These are phyloP conservation scores for Rhododendron ferrugineum DNA, from an alignment of 148 eudicot genomes.

Conservation along the genomic window DNA sequence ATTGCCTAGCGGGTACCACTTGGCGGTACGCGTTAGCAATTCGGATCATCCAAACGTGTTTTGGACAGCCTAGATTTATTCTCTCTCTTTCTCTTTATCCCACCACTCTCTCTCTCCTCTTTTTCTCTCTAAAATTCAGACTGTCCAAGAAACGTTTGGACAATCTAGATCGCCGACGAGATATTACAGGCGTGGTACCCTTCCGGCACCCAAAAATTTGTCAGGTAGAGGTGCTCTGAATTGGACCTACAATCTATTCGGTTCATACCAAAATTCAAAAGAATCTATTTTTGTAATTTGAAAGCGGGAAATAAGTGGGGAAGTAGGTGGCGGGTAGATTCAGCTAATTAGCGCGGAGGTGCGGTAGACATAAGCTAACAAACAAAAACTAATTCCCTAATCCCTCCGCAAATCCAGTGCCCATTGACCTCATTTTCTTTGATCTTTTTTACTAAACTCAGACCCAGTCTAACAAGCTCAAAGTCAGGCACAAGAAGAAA, in stretches of 20 bases:
- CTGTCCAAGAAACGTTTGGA: no score
- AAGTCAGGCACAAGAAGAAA: neutral
- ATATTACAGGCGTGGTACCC: no score
- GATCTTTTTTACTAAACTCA: neutral
- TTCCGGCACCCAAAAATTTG: no score
- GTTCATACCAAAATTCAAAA: neutral
- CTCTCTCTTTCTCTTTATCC: no score
- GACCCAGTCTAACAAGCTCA: neutral
- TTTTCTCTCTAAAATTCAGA: no score
- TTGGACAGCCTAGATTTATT: no score
- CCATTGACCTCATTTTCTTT: neutral
- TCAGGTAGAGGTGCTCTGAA: neutral
- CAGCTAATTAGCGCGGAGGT: constrained; percentile 7
- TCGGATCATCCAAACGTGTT: no score
- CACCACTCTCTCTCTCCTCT: no score
- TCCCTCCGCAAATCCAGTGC: constrained; percentile 1
- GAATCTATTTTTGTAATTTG: neutral
- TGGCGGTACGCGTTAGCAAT: no score
- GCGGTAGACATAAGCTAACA: neutral
- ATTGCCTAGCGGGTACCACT: no score
- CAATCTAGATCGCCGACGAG: no score
- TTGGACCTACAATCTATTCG: no score
- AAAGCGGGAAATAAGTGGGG: neutral
- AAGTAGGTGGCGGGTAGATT: constrained; percentile 16
- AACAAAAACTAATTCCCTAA: neutral